Evolutionary conservation across 441 rosid genomes (phyloP).

Genomic region (Bruguiera hainesii): DNA sequence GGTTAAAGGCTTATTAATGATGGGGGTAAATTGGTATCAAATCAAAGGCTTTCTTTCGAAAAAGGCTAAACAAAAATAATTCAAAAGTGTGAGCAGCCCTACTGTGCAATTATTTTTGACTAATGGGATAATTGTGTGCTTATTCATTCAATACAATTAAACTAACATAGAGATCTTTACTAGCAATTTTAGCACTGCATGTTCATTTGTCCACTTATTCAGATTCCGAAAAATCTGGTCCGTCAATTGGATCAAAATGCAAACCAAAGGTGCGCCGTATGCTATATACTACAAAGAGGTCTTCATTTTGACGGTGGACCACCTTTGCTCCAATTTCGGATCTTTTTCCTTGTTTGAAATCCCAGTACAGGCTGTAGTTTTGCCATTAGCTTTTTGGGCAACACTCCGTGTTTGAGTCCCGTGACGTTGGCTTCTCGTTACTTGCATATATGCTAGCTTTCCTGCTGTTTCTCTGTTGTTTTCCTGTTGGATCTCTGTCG

Average conservation of each 20-base stretch:
- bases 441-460: constrained; percentile 3
- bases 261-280: background rate
- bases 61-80: background rate
- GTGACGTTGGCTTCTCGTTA: constrained; percentile 13
- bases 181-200: background rate
- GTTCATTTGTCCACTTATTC: constrained; percentile 10
- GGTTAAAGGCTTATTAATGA: background rate
- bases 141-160: background rate
- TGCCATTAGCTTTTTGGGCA: constrained; percentile 13
- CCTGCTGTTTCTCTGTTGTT: constrained; percentile 8
- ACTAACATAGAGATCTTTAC: background rate
- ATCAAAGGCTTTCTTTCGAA: background rate
- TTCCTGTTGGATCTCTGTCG: background rate
- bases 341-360: background rate
- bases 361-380: constrained; percentile 7
- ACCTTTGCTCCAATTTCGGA: constrained; percentile 6
- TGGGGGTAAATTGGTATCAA: background rate
- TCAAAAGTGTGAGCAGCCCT: background rate
- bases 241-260: background rate
- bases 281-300: background rate
- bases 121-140: background rate
- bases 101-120: background rate
- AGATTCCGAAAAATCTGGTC: background rate
- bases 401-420: constrained; percentile 10
- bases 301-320: constrained; percentile 23